Base-by-base conservation (phyloP, 257 asterid genomes). In the Mentha longifolia region DNA sequence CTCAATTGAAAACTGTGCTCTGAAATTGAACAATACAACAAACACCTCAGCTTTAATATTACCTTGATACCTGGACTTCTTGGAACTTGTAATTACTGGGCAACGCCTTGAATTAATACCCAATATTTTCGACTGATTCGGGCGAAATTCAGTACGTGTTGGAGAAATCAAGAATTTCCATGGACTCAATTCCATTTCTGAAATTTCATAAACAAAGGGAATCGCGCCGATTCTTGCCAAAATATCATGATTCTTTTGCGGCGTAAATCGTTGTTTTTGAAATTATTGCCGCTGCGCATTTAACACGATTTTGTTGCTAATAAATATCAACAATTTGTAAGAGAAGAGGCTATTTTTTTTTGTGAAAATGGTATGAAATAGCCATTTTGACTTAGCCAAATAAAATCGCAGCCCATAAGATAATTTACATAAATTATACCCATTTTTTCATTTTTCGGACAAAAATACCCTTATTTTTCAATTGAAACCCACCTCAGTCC, bases 1-100 rank as follows among this genome's bases (percentile, higher is more conserved):
- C 33, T 4, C 9, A 68, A 22, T 37, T 11, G 9, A 15, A 20
- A 62, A 45, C 11, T 17, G 2, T 28, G 31, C 43, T 9, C 20
- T 5, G 11, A 58, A 46, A 57, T 2, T 52, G 41, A 68, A 52
- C 7, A 2, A 11, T 4, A 16, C n/a, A 55, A 42, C 8, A 10
- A 9, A 28, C 31, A 28, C 31, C 3, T 28, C 31, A 28, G 2
- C 31, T 7, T n/a, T n/a, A n/a, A n/a, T 56, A 62, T 73, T 76
- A 90, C 95, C 94, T 82, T 81, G 96, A 76, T 88, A 86, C 56
- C 75, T 81, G 42, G 87, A 82, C 76, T 77, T 85, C 57, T 80
- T 86, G 30, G 84, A 70, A 57, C 33, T 69, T 58, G 80, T 70
- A 55, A 67, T 52, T 10, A 79, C 63, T 10, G 81, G 79, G 31